A percentile compares a stretch with the other conserved stretches of the same genome.
Conservation (phyloP, 2,329 filamentous ascomycete species). For the Arthroderma sp. region DNA sequence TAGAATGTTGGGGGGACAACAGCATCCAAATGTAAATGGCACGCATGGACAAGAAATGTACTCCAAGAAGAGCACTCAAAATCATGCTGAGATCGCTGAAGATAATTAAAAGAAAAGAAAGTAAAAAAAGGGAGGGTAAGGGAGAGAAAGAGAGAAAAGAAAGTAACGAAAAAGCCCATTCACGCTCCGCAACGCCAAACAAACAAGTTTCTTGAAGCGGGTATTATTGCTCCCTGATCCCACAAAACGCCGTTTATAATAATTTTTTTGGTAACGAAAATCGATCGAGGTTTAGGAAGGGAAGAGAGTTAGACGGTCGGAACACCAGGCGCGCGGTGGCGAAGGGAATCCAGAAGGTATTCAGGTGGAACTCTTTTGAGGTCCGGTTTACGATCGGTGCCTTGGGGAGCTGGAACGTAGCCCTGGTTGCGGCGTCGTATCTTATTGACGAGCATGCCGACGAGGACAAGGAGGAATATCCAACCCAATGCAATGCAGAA, state of each 20-base stretch:
- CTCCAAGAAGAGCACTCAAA: no score
- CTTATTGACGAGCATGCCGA: slow-evolving; percentile 35
- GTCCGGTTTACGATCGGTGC: slow-evolving; percentile 33
- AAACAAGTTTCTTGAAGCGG: slow-evolving; percentile 20
- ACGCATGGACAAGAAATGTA: no score
- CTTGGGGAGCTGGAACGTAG: slow-evolving; percentile 33
- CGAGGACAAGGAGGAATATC: slow-evolving; percentile 35
- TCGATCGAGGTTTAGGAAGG: slow-evolving; percentile 6
- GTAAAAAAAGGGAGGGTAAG: slow-evolving; percentile 7
- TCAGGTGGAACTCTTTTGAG: slow-evolving; percentile 35
- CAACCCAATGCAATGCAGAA: slow-evolving; percentile 36
- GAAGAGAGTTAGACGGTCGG: slow-evolving; percentile 17
- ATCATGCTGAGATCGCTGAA: not conserved
- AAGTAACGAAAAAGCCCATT: slow-evolving; percentile 9
- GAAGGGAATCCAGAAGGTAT: slow-evolving; percentile 31
- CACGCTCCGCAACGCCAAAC: slow-evolving; percentile 4
- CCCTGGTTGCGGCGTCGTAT: slow-evolving; percentile 35
- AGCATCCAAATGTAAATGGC: no score
- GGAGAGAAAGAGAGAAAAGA: slow-evolving; percentile 8
- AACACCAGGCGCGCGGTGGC: slow-evolving; percentile 22
- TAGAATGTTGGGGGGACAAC: no score
- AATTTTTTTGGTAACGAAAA: slow-evolving; percentile 13
- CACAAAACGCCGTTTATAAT: slow-evolving; percentile 16
- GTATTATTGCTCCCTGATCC: slow-evolving; percentile 19
- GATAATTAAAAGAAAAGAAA: slow-evolving; percentile 8